These are phyloP conservation scores for Pseudotulostoma volvatum DNA, from an alignment of 495 filamentous ascomycete species.

Conservation along the genomic window DNA sequence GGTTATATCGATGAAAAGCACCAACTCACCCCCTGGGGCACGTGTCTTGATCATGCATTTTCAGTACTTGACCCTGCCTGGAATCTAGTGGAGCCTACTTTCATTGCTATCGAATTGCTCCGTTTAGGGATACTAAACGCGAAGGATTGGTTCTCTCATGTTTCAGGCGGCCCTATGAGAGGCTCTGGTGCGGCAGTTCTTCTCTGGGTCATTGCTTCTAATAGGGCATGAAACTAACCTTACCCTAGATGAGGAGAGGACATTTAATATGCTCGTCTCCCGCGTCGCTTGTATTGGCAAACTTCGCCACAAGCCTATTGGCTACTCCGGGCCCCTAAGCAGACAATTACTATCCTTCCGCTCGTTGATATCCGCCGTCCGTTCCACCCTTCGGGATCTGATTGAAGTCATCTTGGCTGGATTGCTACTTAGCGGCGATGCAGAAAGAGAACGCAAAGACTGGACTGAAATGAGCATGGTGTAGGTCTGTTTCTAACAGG, in stretches of 20 bases:
- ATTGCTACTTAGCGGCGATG: constrained; percentile 64
- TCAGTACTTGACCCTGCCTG: constrained; percentile 39
- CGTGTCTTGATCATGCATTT: constrained; percentile 53
- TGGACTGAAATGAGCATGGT: constrained; percentile 51
- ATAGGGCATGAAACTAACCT: too few relatives aligned
- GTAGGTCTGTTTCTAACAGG: constrained; percentile 42
- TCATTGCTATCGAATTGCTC: constrained; percentile 68
- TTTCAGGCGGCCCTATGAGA: constrained; percentile 42
- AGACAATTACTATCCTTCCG: constrained; percentile 78
- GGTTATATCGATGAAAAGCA: constrained; percentile 71
- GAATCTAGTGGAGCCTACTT: constrained; percentile 43
- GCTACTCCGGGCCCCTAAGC: constrained; percentile 89
- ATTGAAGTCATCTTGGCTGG: constrained; percentile 65
- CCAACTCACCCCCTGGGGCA: constrained; percentile 69
- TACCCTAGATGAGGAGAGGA: constrained; percentile 46
- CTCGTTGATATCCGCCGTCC: constrained; percentile 63
- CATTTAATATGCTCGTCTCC: constrained; percentile 61
- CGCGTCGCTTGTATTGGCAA: constrained; percentile 70
- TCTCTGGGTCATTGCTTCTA: background rate
- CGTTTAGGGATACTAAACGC: constrained; percentile 62
- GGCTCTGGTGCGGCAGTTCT: constrained; percentile 36
- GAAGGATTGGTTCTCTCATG: constrained; percentile 36
- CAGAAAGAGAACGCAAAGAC: constrained; percentile 49
- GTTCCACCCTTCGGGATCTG: constrained; percentile 60
- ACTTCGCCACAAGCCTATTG: constrained; percentile 65